These are phyloP conservation scores for Coemansia erecta DNA, from an alignment of 192 early-diverging fungal genomes.

Conservation along the genomic window DNA sequence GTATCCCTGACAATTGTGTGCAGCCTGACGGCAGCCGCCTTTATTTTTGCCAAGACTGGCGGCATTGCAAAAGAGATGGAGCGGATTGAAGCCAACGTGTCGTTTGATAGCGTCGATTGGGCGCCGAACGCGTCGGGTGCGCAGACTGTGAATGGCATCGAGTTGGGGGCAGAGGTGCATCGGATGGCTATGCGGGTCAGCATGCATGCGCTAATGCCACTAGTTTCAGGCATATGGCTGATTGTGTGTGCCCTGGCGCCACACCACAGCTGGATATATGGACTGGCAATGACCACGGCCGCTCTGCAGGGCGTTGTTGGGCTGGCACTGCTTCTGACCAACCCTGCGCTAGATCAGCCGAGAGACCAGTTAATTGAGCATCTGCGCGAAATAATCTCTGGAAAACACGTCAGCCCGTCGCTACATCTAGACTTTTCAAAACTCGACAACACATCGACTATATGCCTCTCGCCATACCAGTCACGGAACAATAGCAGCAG, in stretches of 20 bases:
- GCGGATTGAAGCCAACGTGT: no score
- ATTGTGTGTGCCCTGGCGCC: slow-evolving; percentile 15
- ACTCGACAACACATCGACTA: slow-evolving; percentile 27
- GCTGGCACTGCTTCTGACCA: slow-evolving; percentile 11
- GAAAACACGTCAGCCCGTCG: neutral
- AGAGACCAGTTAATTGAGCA: neutral
- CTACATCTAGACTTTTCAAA: slow-evolving; percentile 26
- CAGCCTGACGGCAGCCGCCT: neutral
- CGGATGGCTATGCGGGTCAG: slow-evolving; percentile 12
- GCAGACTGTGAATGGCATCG: no score
- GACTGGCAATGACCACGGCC: slow-evolving; percentile 9
- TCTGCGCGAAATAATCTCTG: neutral
- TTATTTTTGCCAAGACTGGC: neutral
- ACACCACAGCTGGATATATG: slow-evolving; percentile 16
- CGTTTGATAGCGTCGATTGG: no score
- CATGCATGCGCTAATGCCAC: slow-evolving; percentile 11
- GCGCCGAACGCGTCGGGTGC: no score
- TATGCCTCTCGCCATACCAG: slow-evolving; percentile 41
- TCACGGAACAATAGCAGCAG: slow-evolving; percentile 15
- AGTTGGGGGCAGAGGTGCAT: no score
- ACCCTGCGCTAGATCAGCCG: slow-evolving; percentile 17
- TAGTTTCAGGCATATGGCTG: slow-evolving; percentile 19
- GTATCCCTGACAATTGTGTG: neutral
- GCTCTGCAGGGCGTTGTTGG: slow-evolving; percentile 23
- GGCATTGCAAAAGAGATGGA: no score